Conservation (phyloP, 2,329 filamentous ascomycete species). For the Fusarium lyarnte region DNA sequence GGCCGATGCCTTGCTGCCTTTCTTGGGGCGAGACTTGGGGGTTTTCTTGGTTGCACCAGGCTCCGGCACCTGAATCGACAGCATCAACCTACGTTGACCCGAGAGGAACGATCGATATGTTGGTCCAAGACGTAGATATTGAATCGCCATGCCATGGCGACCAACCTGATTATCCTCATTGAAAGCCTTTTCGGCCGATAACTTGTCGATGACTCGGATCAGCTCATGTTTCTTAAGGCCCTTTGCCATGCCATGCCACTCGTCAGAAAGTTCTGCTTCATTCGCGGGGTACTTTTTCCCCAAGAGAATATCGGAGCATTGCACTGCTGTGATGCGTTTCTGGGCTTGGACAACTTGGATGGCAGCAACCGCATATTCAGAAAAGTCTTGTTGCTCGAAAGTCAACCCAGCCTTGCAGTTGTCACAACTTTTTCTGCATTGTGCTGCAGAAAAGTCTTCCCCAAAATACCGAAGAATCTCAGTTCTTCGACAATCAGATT, state of each 20-base stretch:
- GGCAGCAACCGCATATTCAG: conserved; percentile 75
- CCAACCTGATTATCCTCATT: conserved; percentile 69
- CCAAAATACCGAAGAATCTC: conserved; percentile 96
- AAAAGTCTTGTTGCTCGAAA: conserved; percentile 81
- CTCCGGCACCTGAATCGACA: conserved; percentile 53
- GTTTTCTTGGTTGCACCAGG: conserved; percentile 45
- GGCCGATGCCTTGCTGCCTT: conserved; percentile 50
- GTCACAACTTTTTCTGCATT: conserved; percentile 83
- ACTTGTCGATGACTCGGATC: conserved; percentile 82
- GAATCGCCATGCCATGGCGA: conserved; percentile 71
- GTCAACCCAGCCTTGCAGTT: conserved; percentile 81
- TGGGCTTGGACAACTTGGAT: conserved; percentile 73
- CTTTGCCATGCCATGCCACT: conserved; percentile 74
- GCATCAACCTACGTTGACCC: conserved; percentile 57
- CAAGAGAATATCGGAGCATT: conserved; percentile 85
- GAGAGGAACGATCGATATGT: conserved; percentile 55
- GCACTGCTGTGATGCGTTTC: conserved; percentile 73
- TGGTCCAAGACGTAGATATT: conserved; percentile 70
- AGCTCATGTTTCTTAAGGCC: conserved; percentile 78
- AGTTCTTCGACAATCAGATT: conserved; percentile 83
- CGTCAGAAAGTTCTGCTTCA: conserved; percentile 61
- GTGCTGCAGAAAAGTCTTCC: conserved; percentile 76
- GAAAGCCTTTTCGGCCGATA: conserved; percentile 79
- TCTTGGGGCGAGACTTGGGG: conserved; percentile 47
- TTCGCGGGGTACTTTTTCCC: conserved; percentile 72